These are phyloP conservation scores for Sambucus nigra DNA, from an alignment of 129 eudicot species.

Conservation along the genomic window DNA sequence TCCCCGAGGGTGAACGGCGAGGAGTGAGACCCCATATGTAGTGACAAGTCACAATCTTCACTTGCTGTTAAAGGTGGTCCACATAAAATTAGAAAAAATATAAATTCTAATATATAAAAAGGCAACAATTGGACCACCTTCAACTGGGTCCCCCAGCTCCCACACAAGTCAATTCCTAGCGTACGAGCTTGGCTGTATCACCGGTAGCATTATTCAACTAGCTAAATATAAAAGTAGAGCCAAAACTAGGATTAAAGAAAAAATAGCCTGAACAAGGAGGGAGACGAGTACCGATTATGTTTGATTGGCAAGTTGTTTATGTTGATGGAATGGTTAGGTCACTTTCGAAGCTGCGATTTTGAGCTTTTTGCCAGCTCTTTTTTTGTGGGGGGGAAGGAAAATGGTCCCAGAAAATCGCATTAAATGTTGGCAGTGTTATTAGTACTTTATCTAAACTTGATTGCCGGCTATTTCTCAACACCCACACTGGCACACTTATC, in stretches of 20 bases:
- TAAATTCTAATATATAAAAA: too few species aligned
- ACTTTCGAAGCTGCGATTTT: constrained; percentile 11
- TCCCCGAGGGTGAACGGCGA: too few species aligned
- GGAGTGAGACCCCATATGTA: not conserved
- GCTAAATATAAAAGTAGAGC: too few species aligned
- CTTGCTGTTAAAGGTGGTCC: not conserved
- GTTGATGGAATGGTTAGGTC: constrained; percentile 6
- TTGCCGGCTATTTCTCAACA: too few species aligned
- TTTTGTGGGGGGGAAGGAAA: too few species aligned
- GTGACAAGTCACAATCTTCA: constrained; percentile 2
- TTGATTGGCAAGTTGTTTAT: not conserved
- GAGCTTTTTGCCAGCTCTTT: constrained; percentile 10
- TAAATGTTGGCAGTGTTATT: too few species aligned
- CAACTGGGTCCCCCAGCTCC: not conserved
- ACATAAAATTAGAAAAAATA: too few species aligned
- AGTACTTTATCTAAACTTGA: too few species aligned
- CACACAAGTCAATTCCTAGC: not conserved
- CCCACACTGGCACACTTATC: too few species aligned
- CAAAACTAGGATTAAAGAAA: not conserved
- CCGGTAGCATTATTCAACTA: too few species aligned
- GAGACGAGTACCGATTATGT: not conserved
- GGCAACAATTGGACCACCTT: not conserved
- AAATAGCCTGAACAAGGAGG: not conserved
- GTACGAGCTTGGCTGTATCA: not conserved
- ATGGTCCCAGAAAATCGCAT: too few species aligned